A percentile compares a stretch with the other conserved stretches of the same genome.
These are phyloP conservation scores for Theobroma cacao DNA, from an alignment of 345 rosid species.

Conservation along the genomic window DNA sequence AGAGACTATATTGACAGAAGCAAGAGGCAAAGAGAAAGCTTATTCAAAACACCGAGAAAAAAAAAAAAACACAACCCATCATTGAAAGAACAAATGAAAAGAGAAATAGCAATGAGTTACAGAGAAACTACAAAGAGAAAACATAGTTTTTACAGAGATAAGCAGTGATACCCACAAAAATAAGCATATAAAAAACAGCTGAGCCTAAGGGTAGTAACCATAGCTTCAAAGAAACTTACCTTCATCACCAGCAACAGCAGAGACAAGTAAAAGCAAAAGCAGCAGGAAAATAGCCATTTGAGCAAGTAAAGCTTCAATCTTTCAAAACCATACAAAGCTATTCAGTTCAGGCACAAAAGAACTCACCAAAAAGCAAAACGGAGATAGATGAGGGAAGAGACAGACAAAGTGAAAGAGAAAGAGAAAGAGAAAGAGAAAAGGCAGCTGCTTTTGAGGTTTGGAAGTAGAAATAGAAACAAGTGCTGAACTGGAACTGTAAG, in stretches of 20 bases:
- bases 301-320: not conserved
- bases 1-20: not conserved
- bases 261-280: slow-evolving; percentile 9
- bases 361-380: not conserved
- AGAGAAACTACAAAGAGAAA: not conserved
- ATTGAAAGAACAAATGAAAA: not conserved
- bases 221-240: not conserved
- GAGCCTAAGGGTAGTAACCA: not conserved
- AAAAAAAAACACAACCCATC: not conserved
- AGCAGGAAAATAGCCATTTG: slow-evolving; percentile 10
- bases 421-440: not conserved
- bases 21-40: not conserved
- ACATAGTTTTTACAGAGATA: not conserved
- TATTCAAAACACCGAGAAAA: not conserved
- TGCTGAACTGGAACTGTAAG: slow-evolving; percentile 4
- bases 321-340: slow-evolving; percentile 5
- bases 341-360: not conserved
- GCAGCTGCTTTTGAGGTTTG: slow-evolving; percentile 11
- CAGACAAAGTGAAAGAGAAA: not conserved
- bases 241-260: slow-evolving; percentile 15
- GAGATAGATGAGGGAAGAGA: not conserved
- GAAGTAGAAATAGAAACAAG: slow-evolving; percentile 5
- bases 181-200: not conserved
- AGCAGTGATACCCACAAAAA: not conserved
- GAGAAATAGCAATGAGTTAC: not conserved